A percentile compares a stretch with the other conserved stretches of the same genome.
Evolutionary conservation across 2,329 filamentous ascomycete species (phyloP).

Genomic region (Thelonectria olida): DNA sequence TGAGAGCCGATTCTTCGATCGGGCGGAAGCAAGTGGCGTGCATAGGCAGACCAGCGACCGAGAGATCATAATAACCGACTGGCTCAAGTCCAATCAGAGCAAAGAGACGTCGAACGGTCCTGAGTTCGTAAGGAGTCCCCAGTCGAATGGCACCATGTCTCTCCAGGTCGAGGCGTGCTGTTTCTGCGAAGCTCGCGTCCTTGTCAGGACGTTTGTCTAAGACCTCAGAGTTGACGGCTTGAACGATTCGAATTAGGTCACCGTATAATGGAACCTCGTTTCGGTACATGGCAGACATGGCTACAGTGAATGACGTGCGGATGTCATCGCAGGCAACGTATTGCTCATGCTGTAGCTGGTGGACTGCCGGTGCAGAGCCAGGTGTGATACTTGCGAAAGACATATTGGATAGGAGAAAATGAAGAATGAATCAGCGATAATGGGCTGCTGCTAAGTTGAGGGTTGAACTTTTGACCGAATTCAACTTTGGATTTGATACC

Average conservation of each 20-base stretch:
- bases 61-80: slow-evolving; percentile 63
- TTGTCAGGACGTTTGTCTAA: background rate
- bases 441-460: too few species aligned
- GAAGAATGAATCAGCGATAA: background rate
- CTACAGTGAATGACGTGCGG: slow-evolving; percentile 41
- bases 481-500: too few species aligned
- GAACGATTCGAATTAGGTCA: slow-evolving; percentile 44
- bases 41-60: slow-evolving; percentile 56
- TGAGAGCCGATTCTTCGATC: slow-evolving; percentile 43
- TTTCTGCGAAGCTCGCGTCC: background rate
- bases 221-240: slow-evolving; percentile 33
- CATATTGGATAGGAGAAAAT: slow-evolving; percentile 3
- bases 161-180: slow-evolving; percentile 36
- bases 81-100: slow-evolving; percentile 57
- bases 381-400: background rate
- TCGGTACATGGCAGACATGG: slow-evolving; percentile 48
- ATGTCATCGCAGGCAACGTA: slow-evolving; percentile 31
- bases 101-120: slow-evolving; percentile 55
- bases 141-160: slow-evolving; percentile 60
- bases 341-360: background rate
- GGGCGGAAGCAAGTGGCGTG: slow-evolving; percentile 63
- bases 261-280: slow-evolving; percentile 48
- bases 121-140: slow-evolving; percentile 54
- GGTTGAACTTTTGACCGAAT: too few species aligned
- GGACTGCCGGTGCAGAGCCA: too few species aligned